Evolutionary conservation across 2,329 filamentous ascomycete genomes (phyloP), one percentile per base, ranked within the genome.

Genomic region (Cryphonectria carpinicola): DNA sequence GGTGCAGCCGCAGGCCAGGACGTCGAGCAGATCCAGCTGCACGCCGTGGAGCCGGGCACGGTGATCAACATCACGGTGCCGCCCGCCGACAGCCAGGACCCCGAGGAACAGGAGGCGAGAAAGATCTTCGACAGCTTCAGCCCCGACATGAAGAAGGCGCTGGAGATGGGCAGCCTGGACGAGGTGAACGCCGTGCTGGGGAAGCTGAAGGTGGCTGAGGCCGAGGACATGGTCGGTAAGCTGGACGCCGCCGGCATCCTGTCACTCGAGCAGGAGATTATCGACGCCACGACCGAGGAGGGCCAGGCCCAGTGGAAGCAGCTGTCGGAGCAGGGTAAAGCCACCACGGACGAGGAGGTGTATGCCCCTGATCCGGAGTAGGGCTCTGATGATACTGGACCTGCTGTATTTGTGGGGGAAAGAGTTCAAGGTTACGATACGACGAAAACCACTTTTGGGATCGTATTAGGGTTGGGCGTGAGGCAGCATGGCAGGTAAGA

Each of bases 11-110:
- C 88, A 73, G 62, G 66, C 41, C 76, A 74, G 37, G 93, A 92
- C 28, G 92, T 97, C 13, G 96, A 99, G 83, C 95, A 98, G 81
- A 99, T 99, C 75, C 97, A 99, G 82, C 87, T 99, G 63, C 96
- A 99, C 79, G 95, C 96, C 19, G 95, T 99, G 14, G 94, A 98
- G 80, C 95, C 95, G 0, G 92, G 92, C 64, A 98, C 95, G 3
- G 91, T 93, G 72, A 98, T 99, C 80, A 93, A 93, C 79, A 98
- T 98, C 80, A 88, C 83, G 68, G 91, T 97, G 54, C 95, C 96
- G 17, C 85, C 92, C 0, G 85, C 86, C 54, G 85, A 89, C 35
- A 92, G 90, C 76, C 86, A 89, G 35, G 90, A 95, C 67, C 87
- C 88, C 1, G 89, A 87, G 67, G 86, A 86, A 67, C 85, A 90